Base-by-base conservation (phyloP, 2,329 filamentous ascomycete species). In the Aspergillus fischeri region DNA sequence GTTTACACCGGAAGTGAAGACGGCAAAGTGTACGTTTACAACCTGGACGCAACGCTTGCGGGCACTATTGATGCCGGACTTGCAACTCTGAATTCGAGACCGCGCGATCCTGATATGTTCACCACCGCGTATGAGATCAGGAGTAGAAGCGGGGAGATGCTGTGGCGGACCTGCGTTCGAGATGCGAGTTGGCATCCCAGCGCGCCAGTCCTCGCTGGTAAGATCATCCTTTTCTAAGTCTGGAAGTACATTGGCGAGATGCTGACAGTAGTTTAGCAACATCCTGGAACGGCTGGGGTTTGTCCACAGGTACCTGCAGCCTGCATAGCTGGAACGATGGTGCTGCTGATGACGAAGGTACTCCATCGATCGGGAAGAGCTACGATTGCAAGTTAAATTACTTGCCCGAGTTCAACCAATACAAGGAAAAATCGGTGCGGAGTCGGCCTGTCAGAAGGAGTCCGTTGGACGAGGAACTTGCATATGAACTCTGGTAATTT, bases 1-100 rank as follows among this genome's bases (percentile, higher is more conserved):
- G 92, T 99, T 24, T 97, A 97, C 75, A 90, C 88, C 21, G 94
- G 94, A 24, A 95, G 90, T 66, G 86, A 91, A 62, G 91, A 97
- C 64, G 94, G 94, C 51, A 89, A 89, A 58, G 89, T 97, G 0
- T 93, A 92, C 65, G 84, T 97, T 45, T 99, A 90, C 83, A 97
- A 97, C 70, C 78, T 97, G 75, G 92, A 99, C 70, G 92, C 91
- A 32, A 97, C 92, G 0, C 69, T 90, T 10, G 91, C 90, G 0
- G 85, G 83, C 4, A 86, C 83, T 45, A 87, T 99, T 49, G 86
- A 97, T 70, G 92, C 97, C 6, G 82, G 84, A 47, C 77, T 81
- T 59, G 86, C 89, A 1, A 95, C 91, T 0, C 78, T 79, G 58
- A 81, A 85, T 61, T 83, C 84, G 9, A 78, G 87, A 42, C 83